Evolutionary conservation across 441 rosid species (phyloP).

Genomic region (Pelargonium australe): DNA sequence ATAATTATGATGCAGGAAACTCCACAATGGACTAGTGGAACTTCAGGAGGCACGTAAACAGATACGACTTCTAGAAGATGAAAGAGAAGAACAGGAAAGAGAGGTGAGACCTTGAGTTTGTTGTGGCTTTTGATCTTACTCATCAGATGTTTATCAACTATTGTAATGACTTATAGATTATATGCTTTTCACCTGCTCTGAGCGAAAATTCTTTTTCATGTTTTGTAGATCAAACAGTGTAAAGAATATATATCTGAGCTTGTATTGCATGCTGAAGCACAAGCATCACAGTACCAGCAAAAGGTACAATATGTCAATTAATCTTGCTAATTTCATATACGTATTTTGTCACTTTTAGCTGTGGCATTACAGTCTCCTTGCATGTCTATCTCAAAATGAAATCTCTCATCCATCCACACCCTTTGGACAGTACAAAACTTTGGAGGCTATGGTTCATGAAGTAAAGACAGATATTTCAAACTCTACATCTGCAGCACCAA

Average conservation of each 20-base stretch:
- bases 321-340: neutral
- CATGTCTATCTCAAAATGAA: neutral
- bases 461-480: constrained; percentile 44
- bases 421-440: constrained; percentile 61
- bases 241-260: constrained; percentile 77
- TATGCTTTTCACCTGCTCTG: constrained; percentile 9
- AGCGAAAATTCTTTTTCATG: constrained; percentile 17
- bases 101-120: constrained; percentile 46
- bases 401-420: constrained; percentile 16
- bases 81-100: constrained; percentile 50
- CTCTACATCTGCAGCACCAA: constrained; percentile 34
- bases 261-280: constrained; percentile 87
- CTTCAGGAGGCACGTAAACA: constrained; percentile 44
- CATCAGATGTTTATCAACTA: constrained; percentile 2
- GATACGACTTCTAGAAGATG: constrained; percentile 50
- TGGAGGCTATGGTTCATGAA: constrained; percentile 75
- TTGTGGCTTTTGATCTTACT: constrained; percentile 11
- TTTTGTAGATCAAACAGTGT: constrained; percentile 59
- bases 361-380: constrained; percentile 3
- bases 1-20: constrained; percentile 32
- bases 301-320: constrained; percentile 44
- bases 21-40: constrained; percentile 35
- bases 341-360: neutral
- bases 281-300: constrained; percentile 74
- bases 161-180: neutral